These are phyloP conservation scores for Candida qinlingensis DNA, from an alignment of 805 yeast genomes.

Conservation along the genomic window DNA sequence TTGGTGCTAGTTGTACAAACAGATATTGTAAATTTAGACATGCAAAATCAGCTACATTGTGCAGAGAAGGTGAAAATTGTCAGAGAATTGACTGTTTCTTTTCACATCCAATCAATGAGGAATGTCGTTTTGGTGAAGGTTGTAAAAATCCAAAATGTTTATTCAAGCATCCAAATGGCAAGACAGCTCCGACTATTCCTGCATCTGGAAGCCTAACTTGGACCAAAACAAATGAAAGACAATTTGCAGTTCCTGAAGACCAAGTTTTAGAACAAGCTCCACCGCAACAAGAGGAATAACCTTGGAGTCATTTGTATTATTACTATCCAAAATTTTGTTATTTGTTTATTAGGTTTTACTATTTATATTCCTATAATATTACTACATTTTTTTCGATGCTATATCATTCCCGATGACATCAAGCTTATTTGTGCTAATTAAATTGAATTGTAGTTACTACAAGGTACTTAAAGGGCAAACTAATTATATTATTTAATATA, in stretches of 20 bases:
- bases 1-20: conserved; percentile 71
- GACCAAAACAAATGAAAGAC: conserved; percentile 50
- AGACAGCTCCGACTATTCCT: conserved; percentile 30
- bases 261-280: conserved; percentile 68
- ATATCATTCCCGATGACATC: neutral
- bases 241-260: conserved; percentile 74
- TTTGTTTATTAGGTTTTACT: neutral
- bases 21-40: conserved; percentile 79
- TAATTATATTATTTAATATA: neutral
- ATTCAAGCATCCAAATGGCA: conserved; percentile 79
- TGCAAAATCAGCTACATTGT: conserved; percentile 64
- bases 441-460: neutral
- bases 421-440: neutral
- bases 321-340: neutral
- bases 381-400: neutral
- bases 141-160: conserved; percentile 71
- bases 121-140: conserved; percentile 72
- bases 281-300: conserved; percentile 25
- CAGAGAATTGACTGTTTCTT: conserved; percentile 76
- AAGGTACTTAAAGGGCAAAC: neutral
- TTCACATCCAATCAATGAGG: conserved; percentile 74
- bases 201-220: conserved; percentile 18
- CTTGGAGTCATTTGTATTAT: too few species aligned
- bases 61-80: conserved; percentile 81
- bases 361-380: neutral